Percentiles rank a stretch among this genome's conserved stretches.
phyloP scores from a whole-genome alignment of 495 filamentous ascomycete genomes.

The Talaromyces stipitatus region DNA sequence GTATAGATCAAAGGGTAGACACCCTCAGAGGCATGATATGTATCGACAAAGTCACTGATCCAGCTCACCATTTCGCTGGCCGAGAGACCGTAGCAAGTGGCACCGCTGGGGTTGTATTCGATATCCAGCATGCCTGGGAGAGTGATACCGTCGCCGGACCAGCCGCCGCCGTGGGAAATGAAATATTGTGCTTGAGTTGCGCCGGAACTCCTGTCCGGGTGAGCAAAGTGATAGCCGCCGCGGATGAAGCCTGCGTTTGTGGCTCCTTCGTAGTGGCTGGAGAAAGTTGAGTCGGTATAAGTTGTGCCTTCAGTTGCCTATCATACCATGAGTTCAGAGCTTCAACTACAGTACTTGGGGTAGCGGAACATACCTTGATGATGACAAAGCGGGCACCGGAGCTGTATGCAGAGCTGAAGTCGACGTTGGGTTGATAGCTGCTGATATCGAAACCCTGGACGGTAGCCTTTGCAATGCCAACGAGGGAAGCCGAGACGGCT shows the following conservation, averaged over 20 bases:
- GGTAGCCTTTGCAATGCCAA: conserved; percentile 12
- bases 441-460: conserved; percentile 63
- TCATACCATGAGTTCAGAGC: neutral
- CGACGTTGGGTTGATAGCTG: conserved; percentile 47
- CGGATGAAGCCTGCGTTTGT: conserved; percentile 49
- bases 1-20: conserved; percentile 56
- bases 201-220: conserved; percentile 40
- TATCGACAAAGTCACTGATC: conserved; percentile 52
- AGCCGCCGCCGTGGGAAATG: conserved; percentile 53
- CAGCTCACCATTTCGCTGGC: conserved; percentile 48
- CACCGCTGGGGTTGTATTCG: conserved; percentile 41
- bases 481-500: conserved; percentile 2
- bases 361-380: conserved; percentile 46
- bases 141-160: conserved; percentile 53
- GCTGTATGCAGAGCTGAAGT: conserved; percentile 48
- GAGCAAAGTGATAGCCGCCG: conserved; percentile 60
- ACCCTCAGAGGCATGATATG: conserved; percentile 42
- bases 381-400: conserved; percentile 59
- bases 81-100: conserved; percentile 46
- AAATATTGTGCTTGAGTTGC: conserved; percentile 52
- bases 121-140: conserved; percentile 63
- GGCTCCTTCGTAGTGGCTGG: conserved; percentile 46
- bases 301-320: conserved; percentile 55
- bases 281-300: conserved; percentile 46
- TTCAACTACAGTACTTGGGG: neutral